Base-by-base conservation (phyloP, 495 filamentous ascomycete species). In the Penicillium cataractarum region DNA sequence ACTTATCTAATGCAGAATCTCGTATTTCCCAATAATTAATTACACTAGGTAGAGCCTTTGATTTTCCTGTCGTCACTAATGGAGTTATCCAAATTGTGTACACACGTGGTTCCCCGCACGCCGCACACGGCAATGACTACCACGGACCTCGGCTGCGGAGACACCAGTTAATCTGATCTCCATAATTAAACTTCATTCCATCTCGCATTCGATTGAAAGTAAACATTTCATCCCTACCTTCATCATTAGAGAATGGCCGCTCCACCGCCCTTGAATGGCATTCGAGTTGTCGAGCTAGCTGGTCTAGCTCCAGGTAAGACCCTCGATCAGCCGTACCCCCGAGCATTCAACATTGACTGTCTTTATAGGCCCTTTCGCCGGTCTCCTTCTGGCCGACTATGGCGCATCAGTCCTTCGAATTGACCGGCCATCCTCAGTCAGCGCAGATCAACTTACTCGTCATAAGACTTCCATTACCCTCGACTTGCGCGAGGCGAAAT, bases 391-490 rank as follows among this genome's bases (percentile, higher is more conserved):
- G 57, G 87, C 92, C 68, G 92, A 97, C 77, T 92, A 90, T 62
- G 94, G 94, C 63, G 94, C 94, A 55, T 85, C 84, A 17, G 90
- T 97, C 64, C 85, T 98, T 29, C 91, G 94, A 62, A 84, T 98
- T 73, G 94, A 98, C 78, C 89, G 93, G 60, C 78, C 67, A 64
- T 78, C 69, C 55, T 62, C 70, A 10, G 52, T 62, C 39, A 65
- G 63, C 61, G 65, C 71, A 0, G 94, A 98, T 77, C 81, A 85
- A 53, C 82, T 97, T 8, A 89, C 88, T 3, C 88, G 92, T 5
- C 86, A 86, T 75, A 98, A 98, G 68, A 71, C 83, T 60, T 93
- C 90, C 57, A 85, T 97, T 59, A 83, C 83, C 19, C 74, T 97
- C 13, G 84, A 97, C 74, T 81, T 97, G 13, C 95, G 92, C 64